Percentiles rank a stretch among this genome's conserved stretches.
These are phyloP conservation scores for Tripidium arundinaceum DNA, from an alignment of 202 grass and related monocot species.

Conservation along the genomic window DNA sequence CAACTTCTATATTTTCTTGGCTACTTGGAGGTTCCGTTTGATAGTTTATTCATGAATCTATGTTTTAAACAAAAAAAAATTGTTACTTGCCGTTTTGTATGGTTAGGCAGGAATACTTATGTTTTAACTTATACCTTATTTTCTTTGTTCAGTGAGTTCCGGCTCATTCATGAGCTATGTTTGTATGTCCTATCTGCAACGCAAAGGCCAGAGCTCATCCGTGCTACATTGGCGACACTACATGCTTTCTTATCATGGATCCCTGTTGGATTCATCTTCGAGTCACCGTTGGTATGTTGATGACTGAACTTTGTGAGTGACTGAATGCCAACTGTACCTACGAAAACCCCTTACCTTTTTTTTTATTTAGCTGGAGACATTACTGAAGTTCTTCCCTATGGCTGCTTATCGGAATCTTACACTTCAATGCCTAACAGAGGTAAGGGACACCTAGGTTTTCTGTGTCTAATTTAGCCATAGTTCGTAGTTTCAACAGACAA, in stretches of 20 bases:
- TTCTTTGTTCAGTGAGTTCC: constrained; percentile 84
- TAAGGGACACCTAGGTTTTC: constrained; percentile 28
- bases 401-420: constrained; percentile 95
- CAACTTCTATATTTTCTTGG: constrained; percentile 8
- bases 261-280: constrained; percentile 94
- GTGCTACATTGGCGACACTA: constrained; percentile 93
- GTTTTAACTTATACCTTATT: constrained; percentile 3
- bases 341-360: constrained; percentile 13
- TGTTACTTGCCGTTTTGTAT: too few relatives aligned
- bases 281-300: constrained; percentile 83
- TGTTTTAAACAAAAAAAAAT: background rate
- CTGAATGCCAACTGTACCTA: constrained; percentile 3
- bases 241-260: constrained; percentile 99
- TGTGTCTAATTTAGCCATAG: background rate
- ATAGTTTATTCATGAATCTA: background rate
- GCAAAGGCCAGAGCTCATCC: constrained; percentile 86
- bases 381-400: constrained; percentile 91
- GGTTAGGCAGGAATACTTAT: too few relatives aligned
- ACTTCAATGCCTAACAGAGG: constrained; percentile 98
- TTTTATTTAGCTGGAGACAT: constrained; percentile 74
- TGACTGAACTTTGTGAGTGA: constrained; percentile 7
- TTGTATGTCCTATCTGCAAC: constrained; percentile 98
- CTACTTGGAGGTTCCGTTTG: background rate
- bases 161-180: constrained; percentile 97
- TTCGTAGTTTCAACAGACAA: constrained; percentile 22